A percentile compares a stretch with the other conserved stretches of the same genome.
These are phyloP conservation scores for Actinomucor elegans DNA, from an alignment of 371 early-diverging fungal genomes.

Conservation along the genomic window DNA sequence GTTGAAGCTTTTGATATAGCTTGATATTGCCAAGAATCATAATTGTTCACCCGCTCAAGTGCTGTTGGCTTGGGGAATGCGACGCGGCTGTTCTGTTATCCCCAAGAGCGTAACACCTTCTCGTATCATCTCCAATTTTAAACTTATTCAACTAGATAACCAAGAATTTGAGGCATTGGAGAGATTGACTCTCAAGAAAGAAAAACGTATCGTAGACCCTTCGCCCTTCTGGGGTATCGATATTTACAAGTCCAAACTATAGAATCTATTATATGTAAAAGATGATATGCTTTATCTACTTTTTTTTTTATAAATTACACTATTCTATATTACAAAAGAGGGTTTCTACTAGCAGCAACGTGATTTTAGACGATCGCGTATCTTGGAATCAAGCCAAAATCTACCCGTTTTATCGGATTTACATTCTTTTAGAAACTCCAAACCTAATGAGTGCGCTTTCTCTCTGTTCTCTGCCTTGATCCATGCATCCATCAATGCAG, in stretches of 20 bases:
- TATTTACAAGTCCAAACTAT: conserved; percentile 21
- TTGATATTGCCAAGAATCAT: conserved; percentile 69
- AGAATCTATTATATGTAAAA: too few species aligned
- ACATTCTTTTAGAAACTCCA: conserved; percentile 28
- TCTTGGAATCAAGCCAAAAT: conserved; percentile 33
- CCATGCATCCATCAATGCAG: conserved; percentile 47
- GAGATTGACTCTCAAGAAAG: background rate
- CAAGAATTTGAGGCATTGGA: conserved; percentile 23
- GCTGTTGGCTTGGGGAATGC: conserved; percentile 73
- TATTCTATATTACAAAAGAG: background rate
- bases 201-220: conserved; percentile 33
- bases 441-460: conserved; percentile 30
- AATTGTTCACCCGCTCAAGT: conserved; percentile 72
- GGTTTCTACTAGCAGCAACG: conserved; percentile 6
- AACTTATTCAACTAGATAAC: conserved; percentile 44
- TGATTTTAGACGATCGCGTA: conserved; percentile 17
- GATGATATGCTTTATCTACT: too few species aligned
- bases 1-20: conserved; percentile 16
- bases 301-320: too few species aligned
- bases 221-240: conserved; percentile 32
- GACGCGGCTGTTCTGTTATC: conserved; percentile 64
- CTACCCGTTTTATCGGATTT: conserved; percentile 24
- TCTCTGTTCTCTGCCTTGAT: conserved; percentile 23
- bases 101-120: conserved; percentile 57
- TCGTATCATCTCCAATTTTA: conserved; percentile 53